Base-by-base conservation (phyloP, 306 rosid species). In the Albizia julibrissin region DNA sequence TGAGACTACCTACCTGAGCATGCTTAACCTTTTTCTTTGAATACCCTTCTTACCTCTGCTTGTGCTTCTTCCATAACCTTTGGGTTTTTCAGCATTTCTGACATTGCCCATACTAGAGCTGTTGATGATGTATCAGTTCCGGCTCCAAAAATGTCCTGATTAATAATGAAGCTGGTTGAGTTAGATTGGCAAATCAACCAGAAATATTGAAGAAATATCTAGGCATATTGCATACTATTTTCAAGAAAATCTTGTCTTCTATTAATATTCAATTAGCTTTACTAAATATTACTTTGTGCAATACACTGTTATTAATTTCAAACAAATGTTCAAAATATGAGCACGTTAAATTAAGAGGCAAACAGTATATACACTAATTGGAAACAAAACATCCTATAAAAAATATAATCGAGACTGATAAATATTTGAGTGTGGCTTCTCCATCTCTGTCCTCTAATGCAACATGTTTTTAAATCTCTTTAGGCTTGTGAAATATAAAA, bases 71-170 rank as follows among this genome's bases (percentile, higher is more conserved):
- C n/a, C n/a, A n/a, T n/a, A n/a, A n/a, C n/a, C n/a, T n/a, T n/a
- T n/a, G n/a, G n/a, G n/a, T n/a, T 62, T 78, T 73, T 85, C 39
- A 78, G 39, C 82, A 87, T 72, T 68, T 89, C 92, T 40, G 89
- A 76, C 75, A 89, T 81, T 12, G 42, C 79, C 89, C 92, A 89
- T 27, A 65, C 78, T 29, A 89, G 68, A 39, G 70, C 2, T 14
- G 70, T 29, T 5, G 87, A 64, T 7, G 88, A 62, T 49, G 89
- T 85, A 34, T 89, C 90, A 0, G 86, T 79, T 33, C 87, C 89
- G n/a, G 56, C 90, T 27, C 3, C 15, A 3, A 83, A 81, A 8
- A 87, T 80, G 26, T 89, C 87, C 90, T 85, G 31, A 77, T 79
- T 9, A 2, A 44, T 33, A 34, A 58, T 58, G 29, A 59, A 59